Evolutionary conservation across 495 filamentous ascomycete species (phyloP), one percentile per base, ranked within the genome.

Genomic region (Elaphomyces granulatus): DNA sequence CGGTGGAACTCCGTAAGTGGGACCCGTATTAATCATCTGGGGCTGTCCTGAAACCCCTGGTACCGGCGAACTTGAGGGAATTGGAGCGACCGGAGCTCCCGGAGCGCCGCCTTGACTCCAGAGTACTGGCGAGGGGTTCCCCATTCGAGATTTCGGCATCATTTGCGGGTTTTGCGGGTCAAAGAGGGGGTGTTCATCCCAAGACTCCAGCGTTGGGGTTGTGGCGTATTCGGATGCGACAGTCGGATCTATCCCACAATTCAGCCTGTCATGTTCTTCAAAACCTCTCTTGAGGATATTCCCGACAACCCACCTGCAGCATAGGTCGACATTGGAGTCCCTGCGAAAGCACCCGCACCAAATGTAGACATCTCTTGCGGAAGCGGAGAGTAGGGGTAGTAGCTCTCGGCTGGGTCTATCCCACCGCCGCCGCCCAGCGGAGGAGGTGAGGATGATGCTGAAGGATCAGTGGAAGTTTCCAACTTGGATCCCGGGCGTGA

Each of bases 371-470:
- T 60, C 12, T 68, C 66, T 20, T 49, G 61, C 28, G 44, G 52
- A 8, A 63, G 50, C 15, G 68, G 57, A 31, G 59, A 49, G 38
- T 66, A 70, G 16, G 57, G 54, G 39, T 64, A 67, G 38, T 59
- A 68, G n/a, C n/a, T n/a, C 1, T 64, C 46, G 20, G 65, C 64
- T 3, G 56, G 33, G 20, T 59, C 51, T 9, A 67, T 63, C 2
- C 43, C 32, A 7, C 50, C 41, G 7, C 53, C 43, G 28, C 45
- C 42, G 7, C 45, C 51, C 7, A 54, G 48, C 2, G 64, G 60
- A 9, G 68, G 68, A 12, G 51, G 46, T 17, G 67, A 70, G 1
- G 66, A 58, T 2, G 68, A 60, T 16, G 68, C 60, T 14, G 68
- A 65, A 1, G 48, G 56, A 37, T 65, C 63, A 2, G 59, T 51